These are phyloP conservation scores for Neurospora sp. DNA, from an alignment of 2,329 filamentous ascomycete genomes.

Conservation along the genomic window DNA sequence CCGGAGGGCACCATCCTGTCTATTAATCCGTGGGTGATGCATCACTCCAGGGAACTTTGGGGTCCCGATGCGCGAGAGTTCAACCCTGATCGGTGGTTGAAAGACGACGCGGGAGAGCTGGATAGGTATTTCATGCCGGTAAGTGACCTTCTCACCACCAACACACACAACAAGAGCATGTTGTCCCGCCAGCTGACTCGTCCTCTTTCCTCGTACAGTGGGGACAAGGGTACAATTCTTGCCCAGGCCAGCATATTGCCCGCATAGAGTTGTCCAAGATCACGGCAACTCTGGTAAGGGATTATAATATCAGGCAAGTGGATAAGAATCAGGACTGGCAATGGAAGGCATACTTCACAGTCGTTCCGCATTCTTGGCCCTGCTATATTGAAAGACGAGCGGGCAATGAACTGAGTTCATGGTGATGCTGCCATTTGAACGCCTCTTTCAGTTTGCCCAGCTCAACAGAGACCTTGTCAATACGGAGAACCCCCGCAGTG, in stretches of 20 bases:
- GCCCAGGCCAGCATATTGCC: slow-evolving; percentile 15
- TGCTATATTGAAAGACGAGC: slow-evolving; percentile 8
- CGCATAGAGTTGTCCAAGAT: slow-evolving; percentile 16
- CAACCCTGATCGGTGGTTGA: slow-evolving; percentile 17
- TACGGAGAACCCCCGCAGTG: background rate
- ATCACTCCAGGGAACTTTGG: slow-evolving; percentile 18
- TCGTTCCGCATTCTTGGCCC: slow-evolving; percentile 18
- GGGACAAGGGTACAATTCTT: slow-evolving; percentile 12
- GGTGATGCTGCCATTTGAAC: background rate
- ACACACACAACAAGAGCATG: background rate
- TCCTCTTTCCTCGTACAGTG: slow-evolving; percentile 4
- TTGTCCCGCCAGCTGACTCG: background rate
- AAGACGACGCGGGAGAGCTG: slow-evolving; percentile 5
- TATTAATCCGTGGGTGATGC: slow-evolving; percentile 19
- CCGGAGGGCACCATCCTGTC: slow-evolving; percentile 20
- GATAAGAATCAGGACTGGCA: background rate
- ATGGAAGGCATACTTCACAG: slow-evolving; percentile 17
- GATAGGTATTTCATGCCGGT: slow-evolving; percentile 15
- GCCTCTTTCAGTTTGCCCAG: background rate
- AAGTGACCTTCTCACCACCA: slow-evolving; percentile 3
- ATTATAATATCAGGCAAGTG: slow-evolving; percentile 12
- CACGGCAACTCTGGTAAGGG: slow-evolving; percentile 11
- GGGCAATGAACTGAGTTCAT: background rate
- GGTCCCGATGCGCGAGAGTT: slow-evolving; percentile 15
- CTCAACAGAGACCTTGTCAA: background rate